phyloP scores from a whole-genome alignment of 2,329 filamentous ascomycete genomes.

The Hypoxylon sp. region DNA sequence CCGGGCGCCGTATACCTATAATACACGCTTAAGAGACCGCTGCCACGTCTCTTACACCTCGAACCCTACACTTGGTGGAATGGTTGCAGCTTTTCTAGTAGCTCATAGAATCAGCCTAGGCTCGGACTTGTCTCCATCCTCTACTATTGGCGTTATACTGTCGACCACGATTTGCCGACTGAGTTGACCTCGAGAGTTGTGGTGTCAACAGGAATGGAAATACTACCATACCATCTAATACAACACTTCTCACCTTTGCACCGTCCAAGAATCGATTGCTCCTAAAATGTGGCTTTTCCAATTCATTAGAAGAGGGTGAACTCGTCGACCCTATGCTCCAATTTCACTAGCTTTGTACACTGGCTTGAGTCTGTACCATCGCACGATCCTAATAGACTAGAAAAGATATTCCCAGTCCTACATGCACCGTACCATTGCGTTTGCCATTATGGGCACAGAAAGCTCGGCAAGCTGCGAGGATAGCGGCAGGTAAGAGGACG shows the following conservation, averaged over 20 bases:
- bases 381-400: too few species aligned
- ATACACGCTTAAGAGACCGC: background rate
- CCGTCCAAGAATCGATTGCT: background rate
- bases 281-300: background rate
- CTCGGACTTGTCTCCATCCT: background rate
- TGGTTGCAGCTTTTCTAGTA: background rate
- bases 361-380: too few species aligned
- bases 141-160: background rate
- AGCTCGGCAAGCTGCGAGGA: too few species aligned
- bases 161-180: background rate
- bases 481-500: too few species aligned
- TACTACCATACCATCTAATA: background rate
- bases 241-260: background rate
- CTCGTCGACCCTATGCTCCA: too few species aligned
- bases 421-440: too few species aligned
- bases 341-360: too few species aligned
- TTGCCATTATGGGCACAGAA: too few species aligned
- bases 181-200: background rate
- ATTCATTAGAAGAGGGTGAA: background rate
- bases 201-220: background rate
- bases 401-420: too few species aligned
- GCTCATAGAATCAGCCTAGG: background rate
- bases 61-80: background rate
- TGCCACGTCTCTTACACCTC: background rate
- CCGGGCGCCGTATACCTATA: background rate